phyloP scores from a whole-genome alignment of 768 basidiomycete species.

The Dacryopinax primogenitus region DNA sequence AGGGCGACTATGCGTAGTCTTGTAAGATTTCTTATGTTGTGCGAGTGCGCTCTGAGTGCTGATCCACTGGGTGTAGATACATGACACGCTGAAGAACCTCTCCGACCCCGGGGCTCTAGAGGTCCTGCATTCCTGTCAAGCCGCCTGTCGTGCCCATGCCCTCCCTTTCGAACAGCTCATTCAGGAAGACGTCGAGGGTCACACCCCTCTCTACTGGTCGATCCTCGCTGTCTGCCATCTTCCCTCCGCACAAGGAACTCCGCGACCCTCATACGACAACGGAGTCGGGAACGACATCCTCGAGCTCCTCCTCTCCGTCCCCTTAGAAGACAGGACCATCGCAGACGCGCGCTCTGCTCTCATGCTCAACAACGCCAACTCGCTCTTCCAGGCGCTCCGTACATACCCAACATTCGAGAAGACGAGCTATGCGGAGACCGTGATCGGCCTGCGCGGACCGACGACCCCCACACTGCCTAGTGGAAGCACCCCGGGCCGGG shows the following conservation, averaged over 20 bases:
- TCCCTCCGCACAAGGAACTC: too few species aligned
- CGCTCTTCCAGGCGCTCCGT: neutral
- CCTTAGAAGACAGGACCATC: neutral
- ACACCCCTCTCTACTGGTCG: neutral
- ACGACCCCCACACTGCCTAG: neutral
- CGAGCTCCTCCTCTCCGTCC: slow-evolving; percentile 7
- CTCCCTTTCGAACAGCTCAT: neutral
- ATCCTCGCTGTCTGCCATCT: neutral
- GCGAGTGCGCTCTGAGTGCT: too few species aligned
- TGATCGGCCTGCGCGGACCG: neutral
- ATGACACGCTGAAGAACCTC: neutral
- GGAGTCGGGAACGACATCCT: neutral
- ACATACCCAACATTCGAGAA: neutral
- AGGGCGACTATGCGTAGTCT: neutral
- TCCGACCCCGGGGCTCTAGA: neutral
- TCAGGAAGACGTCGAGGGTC: neutral
- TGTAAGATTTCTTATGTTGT: neutral
- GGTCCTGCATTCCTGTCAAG: slow-evolving; percentile 9
- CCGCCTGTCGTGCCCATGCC: neutral
- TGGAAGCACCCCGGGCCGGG: neutral
- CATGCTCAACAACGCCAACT: slow-evolving; percentile 4
- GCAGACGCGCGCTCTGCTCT: neutral
- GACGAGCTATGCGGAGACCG: neutral
- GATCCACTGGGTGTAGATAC: too few species aligned
- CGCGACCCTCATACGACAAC: neutral